Base-by-base conservation (phyloP, 768 basidiomycete genomes). In the Hemileccinum impolitum region DNA sequence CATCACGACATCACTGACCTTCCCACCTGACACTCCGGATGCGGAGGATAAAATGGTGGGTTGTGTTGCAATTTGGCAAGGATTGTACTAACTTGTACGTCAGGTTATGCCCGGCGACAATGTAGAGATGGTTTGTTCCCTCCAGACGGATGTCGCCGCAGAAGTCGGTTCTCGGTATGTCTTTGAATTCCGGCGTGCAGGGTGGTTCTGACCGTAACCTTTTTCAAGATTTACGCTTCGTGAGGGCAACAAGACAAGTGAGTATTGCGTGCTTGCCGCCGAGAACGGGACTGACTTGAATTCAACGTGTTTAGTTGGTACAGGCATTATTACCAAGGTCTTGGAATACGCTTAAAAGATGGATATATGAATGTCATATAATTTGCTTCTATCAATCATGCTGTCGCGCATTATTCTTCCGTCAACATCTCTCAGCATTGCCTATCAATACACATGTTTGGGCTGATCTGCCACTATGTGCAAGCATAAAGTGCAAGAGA, bases 61-160 rank as follows among this genome's bases (percentile, higher is more conserved):
- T 61, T 23, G 23, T 25, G 10, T 51, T 19, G 17, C 39, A 50
- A 5, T 47, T 36, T 15, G 1, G 37, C 10, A 47, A 45, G 2
- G 14, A 13, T 38, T 8, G 17, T 55, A 23, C 40, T 26, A 25
- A 53, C 40, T 45, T 46, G 40, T 21, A 25, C 28, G 52, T 39
- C 58, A 89, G 84, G 84, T 97, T 58, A 94, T 96, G 91, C 95
- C 95, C 42, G 95, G 95, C 53, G 95, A 98, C 74, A 95, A 95
- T 61, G 85, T 98, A 46, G 94, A 96, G 71, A 85, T 98, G 76
- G 76, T 90, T 47, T 91, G 90, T 65, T 74, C 80, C 23, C 79
- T 97, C 32, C 78, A 85, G 21, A 83, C 85, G 60, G 91, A 94
- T 62, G 85, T 96, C 53, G 93, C 93, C 19, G 79, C 89, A 37